A percentile compares a stretch with the other conserved stretches of the same genome.
Evolutionary conservation across 805 yeast genomes (phyloP).

Genomic region (Candida boidinii): DNA sequence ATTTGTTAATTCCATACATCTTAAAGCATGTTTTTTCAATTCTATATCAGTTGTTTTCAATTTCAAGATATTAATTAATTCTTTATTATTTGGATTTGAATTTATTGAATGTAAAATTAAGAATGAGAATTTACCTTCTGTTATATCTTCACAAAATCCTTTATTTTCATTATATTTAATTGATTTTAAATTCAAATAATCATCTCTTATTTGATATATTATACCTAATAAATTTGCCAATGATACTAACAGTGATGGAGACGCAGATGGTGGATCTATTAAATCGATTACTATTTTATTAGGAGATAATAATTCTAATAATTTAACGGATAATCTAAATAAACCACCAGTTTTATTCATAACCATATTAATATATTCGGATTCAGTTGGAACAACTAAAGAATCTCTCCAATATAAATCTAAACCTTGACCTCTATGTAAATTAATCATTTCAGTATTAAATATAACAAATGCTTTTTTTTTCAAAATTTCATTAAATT

Average conservation of each 20-base stretch:
- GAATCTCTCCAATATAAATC: slow-evolving; percentile 86
- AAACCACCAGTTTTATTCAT: slow-evolving; percentile 86
- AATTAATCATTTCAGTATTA: slow-evolving; percentile 65
- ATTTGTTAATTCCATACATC: slow-evolving; percentile 31
- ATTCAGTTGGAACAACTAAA: slow-evolving; percentile 45
- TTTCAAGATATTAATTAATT: slow-evolving; percentile 41
- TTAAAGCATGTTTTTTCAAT: slow-evolving; percentile 42
- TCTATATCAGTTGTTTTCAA: slow-evolving; percentile 41
- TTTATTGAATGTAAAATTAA: slow-evolving; percentile 68
- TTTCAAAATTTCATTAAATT: slow-evolving; percentile 8
- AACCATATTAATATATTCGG: slow-evolving; percentile 71
- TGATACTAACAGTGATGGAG: slow-evolving; percentile 44
- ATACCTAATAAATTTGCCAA: slow-evolving; percentile 74
- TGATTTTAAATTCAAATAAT: slow-evolving; percentile 60
- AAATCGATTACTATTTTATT: slow-evolving; percentile 5
- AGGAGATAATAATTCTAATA: slow-evolving; percentile 34
- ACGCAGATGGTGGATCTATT: neutral
- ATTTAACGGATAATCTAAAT: slow-evolving; percentile 61
- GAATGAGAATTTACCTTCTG: slow-evolving; percentile 84
- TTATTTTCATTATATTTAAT: slow-evolving; percentile 46
- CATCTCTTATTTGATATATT: slow-evolving; percentile 81
- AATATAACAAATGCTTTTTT: slow-evolving; percentile 32
- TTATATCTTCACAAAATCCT: slow-evolving; percentile 79
- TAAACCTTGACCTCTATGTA: slow-evolving; percentile 86
- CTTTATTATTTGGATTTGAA: slow-evolving; percentile 26